Percentiles rank a stretch among this genome's conserved stretches.
These are phyloP conservation scores for Corymbia maculata DNA, from an alignment of 345 rosid species.

Conservation along the genomic window DNA sequence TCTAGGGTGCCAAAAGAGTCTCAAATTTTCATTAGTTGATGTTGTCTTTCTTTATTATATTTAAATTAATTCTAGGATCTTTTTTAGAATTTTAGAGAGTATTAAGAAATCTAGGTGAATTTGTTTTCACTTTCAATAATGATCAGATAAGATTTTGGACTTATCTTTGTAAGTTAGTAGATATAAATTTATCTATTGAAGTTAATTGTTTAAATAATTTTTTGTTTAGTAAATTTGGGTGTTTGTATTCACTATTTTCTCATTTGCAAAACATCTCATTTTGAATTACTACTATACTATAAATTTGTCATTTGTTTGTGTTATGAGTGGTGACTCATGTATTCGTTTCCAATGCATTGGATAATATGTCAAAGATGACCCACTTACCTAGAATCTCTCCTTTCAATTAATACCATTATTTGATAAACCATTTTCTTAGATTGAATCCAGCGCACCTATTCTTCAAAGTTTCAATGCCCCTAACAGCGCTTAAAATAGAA, in stretches of 20 bases:
- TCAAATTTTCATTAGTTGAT: not conserved
- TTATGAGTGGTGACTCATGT: not conserved
- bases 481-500: not conserved
- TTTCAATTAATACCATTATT: not conserved
- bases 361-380: not conserved
- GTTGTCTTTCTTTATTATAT: not conserved
- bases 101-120: not conserved
- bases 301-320: not conserved
- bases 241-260: not conserved
- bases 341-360: not conserved
- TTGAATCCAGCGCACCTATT: not conserved
- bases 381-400: not conserved
- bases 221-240: fast-evolving
- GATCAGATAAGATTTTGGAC: not conserved
- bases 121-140: not conserved
- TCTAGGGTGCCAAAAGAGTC: not conserved
- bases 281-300: not conserved
- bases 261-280: not conserved
- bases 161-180: not conserved
- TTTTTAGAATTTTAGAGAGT: not conserved
- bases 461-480: not conserved
- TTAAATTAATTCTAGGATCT: not conserved
- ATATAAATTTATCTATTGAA: not conserved
- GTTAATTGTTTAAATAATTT: fast-evolving
- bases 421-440: not conserved